phyloP scores from a whole-genome alignment of 164 flowering plant species.

The Akebia trifoliata region DNA sequence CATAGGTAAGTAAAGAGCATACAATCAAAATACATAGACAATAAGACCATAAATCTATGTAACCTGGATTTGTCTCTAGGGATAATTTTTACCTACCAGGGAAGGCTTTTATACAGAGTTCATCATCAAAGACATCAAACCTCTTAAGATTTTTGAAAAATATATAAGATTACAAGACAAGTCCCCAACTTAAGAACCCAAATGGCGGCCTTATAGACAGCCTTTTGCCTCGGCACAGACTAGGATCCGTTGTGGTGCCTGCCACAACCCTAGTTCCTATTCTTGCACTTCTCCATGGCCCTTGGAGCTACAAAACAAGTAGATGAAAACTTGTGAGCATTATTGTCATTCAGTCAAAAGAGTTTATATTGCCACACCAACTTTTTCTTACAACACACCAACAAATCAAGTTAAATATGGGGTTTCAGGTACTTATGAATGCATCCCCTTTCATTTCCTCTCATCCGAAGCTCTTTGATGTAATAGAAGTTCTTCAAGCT shows the following conservation, averaged over 20 bases:
- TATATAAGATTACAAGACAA: conserved; percentile 8
- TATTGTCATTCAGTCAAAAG: background rate
- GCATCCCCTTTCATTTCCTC: no score
- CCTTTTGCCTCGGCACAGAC: conserved; percentile 11
- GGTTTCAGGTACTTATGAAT: no score
- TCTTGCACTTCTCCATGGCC: conserved; percentile 66
- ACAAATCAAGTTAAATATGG: no score
- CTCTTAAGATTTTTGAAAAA: conserved; percentile 9
- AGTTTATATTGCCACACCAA: no score
- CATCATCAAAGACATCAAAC: conserved; percentile 18
- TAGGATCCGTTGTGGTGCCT: background rate
- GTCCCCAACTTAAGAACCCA: conserved; percentile 1
- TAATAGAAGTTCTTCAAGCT: no score
- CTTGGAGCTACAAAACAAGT: conserved; percentile 49
- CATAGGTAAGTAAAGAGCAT: conserved; percentile 19
- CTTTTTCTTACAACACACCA: no score
- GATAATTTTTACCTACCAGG: conserved; percentile 9
- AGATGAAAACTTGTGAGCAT: background rate
- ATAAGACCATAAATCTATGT: conserved; percentile 14
- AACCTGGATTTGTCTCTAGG: conserved; percentile 16
- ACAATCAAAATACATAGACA: conserved; percentile 33
- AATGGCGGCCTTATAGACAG: conserved; percentile 2
- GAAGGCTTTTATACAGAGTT: background rate
- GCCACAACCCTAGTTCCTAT: conserved; percentile 28
- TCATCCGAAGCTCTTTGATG: no score